Evolutionary conservation across 148 eudicot species (phyloP).

Genomic region (Linanthus parryae): DNA sequence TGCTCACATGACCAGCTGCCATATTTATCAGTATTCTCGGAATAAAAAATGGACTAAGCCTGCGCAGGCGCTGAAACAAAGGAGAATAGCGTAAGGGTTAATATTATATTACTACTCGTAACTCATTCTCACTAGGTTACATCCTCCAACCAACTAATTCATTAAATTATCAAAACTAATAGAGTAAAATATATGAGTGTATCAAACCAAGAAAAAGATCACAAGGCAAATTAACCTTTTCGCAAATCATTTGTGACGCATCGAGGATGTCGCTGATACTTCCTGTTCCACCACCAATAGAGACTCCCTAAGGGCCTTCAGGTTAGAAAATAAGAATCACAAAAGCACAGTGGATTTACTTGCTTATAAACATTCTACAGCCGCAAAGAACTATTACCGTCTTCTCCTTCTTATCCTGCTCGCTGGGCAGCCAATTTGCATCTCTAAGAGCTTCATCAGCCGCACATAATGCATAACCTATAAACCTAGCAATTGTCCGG

Average conservation of each 20-base stretch:
- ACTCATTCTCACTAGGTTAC: neutral
- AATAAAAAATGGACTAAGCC: conserved; percentile 90
- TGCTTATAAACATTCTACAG: conserved; percentile 4
- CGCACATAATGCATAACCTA: conserved; percentile 92
- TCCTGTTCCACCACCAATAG: conserved; percentile 92
- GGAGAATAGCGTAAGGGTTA: neutral
- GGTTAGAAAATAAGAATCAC: conserved; percentile 21
- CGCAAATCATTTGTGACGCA: conserved; percentile 84
- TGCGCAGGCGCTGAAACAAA: conserved; percentile 60
- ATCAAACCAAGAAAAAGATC: neutral
- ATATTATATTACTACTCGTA: neutral
- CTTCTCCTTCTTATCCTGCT: conserved; percentile 64
- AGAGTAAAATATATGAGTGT: neutral
- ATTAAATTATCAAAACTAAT: neutral
- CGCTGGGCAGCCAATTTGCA: conserved; percentile 73
- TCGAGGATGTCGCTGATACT: conserved; percentile 84
- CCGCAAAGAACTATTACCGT: conserved; percentile 43
- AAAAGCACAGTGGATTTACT: conserved; percentile 7
- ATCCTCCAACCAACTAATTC: neutral
- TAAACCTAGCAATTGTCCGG: conserved; percentile 78
- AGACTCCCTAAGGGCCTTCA: conserved; percentile 70
- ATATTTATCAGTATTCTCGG: conserved; percentile 94
- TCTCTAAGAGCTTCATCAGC: conserved; percentile 93
- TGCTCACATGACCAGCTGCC: conserved; percentile 99
- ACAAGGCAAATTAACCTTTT: conserved; percentile 48